These are phyloP conservation scores for Gardenia jasminoides DNA, from an alignment of 257 asterid species.

Conservation along the genomic window DNA sequence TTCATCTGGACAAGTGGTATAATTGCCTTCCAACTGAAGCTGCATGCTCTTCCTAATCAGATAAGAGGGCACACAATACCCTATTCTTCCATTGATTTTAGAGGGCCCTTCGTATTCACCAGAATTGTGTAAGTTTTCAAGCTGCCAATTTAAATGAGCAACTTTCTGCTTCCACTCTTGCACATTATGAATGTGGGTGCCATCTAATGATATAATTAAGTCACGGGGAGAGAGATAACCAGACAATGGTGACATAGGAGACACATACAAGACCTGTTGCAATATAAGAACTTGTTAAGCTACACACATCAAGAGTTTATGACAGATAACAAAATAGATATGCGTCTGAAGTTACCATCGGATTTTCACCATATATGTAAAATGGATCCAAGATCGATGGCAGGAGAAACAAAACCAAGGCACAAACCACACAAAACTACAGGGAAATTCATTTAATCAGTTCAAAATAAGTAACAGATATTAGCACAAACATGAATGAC, in stretches of 20 bases:
- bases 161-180: constrained; percentile 63
- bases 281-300: constrained; percentile 21
- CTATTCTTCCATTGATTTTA: constrained; percentile 30
- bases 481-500: background rate
- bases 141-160: constrained; percentile 35
- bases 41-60: constrained; percentile 42
- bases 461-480: constrained; percentile 18
- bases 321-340: constrained; percentile 13
- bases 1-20: constrained; percentile 58
- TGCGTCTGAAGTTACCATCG: constrained; percentile 50
- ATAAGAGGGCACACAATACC: constrained; percentile 71
- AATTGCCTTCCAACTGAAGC: constrained; percentile 36
- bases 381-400: constrained; percentile 66
- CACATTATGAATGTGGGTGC: constrained; percentile 39
- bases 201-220: constrained; percentile 59
- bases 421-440: constrained; percentile 75
- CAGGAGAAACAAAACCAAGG: constrained; percentile 49
- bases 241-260: constrained; percentile 61
- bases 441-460: constrained; percentile 26
- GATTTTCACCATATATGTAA: constrained; percentile 60
- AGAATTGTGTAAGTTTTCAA: constrained; percentile 23
- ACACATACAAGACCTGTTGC: constrained; percentile 70
- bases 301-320: constrained; percentile 14
- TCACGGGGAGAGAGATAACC: constrained; percentile 63
- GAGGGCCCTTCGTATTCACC: constrained; percentile 23